Evolutionary conservation across 768 basidiomycete species (phyloP).

Genomic region (Termitomyces sp.): DNA sequence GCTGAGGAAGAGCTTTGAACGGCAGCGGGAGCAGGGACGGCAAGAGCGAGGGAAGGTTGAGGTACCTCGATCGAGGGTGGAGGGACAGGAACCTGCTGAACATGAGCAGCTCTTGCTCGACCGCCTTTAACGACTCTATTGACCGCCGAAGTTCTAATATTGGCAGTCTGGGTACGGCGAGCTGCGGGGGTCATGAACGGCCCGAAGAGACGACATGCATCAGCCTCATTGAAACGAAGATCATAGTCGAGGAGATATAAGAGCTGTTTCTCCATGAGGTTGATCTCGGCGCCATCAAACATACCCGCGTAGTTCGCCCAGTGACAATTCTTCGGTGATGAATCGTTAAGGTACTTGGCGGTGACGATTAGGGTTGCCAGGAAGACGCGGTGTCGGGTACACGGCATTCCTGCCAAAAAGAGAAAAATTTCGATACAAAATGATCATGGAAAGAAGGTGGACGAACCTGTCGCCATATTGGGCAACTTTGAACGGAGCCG

Average conservation of each 20-base stretch:
- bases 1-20: constrained; percentile 32
- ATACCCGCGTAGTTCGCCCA: constrained; percentile 77
- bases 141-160: constrained; percentile 45
- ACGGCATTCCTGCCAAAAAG: constrained; percentile 59
- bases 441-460: constrained; percentile 1
- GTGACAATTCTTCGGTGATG: constrained; percentile 92
- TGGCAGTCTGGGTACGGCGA: constrained; percentile 19
- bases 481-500: constrained; percentile 79
- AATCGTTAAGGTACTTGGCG: constrained; percentile 96
- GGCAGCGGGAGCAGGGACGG: constrained; percentile 27
- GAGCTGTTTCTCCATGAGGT: constrained; percentile 96
- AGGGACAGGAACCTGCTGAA: constrained; percentile 34
- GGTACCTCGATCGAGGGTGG: constrained; percentile 32
- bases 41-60: constrained; percentile 30
- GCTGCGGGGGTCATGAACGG: constrained; percentile 47
- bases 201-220: constrained; percentile 65
- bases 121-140: constrained; percentile 47
- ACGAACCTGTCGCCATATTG: constrained; percentile 75
- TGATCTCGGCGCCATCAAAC: constrained; percentile 78
- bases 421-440: background rate
- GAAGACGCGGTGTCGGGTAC: constrained; percentile 93
- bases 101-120: constrained; percentile 41
- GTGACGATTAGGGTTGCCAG: constrained; percentile 93
- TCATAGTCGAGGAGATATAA: constrained; percentile 90
- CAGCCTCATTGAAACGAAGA: constrained; percentile 82